These are phyloP conservation scores for Pestalotiopsis sp. DNA, from an alignment of 2,329 filamentous ascomycete genomes.

Conservation along the genomic window DNA sequence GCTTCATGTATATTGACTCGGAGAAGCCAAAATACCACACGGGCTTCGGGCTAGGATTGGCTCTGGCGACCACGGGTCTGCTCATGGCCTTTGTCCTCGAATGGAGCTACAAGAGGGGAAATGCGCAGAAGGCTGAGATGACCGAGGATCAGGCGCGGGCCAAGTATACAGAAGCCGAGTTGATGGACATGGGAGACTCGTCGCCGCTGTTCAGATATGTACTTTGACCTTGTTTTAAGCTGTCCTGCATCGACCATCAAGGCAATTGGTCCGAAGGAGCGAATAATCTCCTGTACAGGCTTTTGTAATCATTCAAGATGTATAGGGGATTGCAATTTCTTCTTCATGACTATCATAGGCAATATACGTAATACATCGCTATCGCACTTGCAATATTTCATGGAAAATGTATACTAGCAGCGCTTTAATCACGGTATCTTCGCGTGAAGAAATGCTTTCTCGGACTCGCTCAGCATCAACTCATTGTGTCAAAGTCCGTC, in stretches of 20 bases:
- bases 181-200: conserved; percentile 17
- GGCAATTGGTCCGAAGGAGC: background rate
- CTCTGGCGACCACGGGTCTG: conserved; percentile 30
- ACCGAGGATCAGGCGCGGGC: conserved; percentile 10
- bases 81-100: conserved; percentile 31
- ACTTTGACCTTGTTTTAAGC: background rate
- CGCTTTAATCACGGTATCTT: too few species aligned
- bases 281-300: too few species aligned
- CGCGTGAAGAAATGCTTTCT: too few species aligned
- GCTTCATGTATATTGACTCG: conserved; percentile 36
- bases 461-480: too few species aligned
- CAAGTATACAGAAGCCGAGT: conserved; percentile 13
- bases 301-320: too few species aligned
- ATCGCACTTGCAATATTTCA: too few species aligned
- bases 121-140: conserved; percentile 10
- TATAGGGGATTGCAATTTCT: too few species aligned
- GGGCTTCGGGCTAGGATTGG: conserved; percentile 33
- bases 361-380: too few species aligned
- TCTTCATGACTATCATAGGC: too few species aligned
- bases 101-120: conserved; percentile 16
- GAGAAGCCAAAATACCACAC: conserved; percentile 35
- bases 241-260: background rate
- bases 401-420: too few species aligned
- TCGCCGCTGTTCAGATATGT: conserved; percentile 15
- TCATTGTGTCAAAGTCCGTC: too few species aligned